Base-by-base conservation (phyloP, 305 asterid genomes). In the Fraxinus ornus region DNA sequence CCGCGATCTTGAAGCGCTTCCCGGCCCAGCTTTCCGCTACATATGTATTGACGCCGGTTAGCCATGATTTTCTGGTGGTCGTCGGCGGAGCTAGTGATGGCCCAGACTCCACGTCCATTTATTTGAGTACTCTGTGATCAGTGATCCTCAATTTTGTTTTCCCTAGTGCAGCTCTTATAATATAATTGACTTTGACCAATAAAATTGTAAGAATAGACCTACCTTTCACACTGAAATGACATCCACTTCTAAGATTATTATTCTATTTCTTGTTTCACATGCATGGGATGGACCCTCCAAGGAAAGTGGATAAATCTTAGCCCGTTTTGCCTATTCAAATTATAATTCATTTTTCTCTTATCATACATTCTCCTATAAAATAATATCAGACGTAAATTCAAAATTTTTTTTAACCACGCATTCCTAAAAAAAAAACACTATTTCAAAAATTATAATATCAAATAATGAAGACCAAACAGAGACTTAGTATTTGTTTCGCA, bases 1-100 rank as follows among this genome's bases (percentile, higher is more conserved):
- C 93, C 7, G 84, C 71, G 86, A 96, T 83, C 66, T 94, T 96
- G 92, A 96, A 96, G n/a, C 90, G 90, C 55, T 80, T 84, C 13
- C 99, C 98, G 33, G 91, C 77, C 22, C 88, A 83, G 88, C 87
- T 90, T 19, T 86, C 82, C 21, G 92, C 95, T 19, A 94, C 88
- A 85, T 81, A 86, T 66, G 89, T 52, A 87, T 96, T 96, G 39
- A 96, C 90, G 44, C 97, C 92, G 64, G 80, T 73, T 28, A 91
- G 41, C 28, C 78, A 77, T 6, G 91, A 80, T 44, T 24, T 81
- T 32, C 39, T 8, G 26, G 47, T 10, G 75, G 75, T n/a, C 1
- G 90, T 4, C 57, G 82, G 81, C 33, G 89, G 75, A 0, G 90
- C 75, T 2, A 76, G 84, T 5, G 83, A 81, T 1, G 82, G 76